Conservation (phyloP, 768 basidiomycete genomes). For the Tulasnella sp. region DNA sequence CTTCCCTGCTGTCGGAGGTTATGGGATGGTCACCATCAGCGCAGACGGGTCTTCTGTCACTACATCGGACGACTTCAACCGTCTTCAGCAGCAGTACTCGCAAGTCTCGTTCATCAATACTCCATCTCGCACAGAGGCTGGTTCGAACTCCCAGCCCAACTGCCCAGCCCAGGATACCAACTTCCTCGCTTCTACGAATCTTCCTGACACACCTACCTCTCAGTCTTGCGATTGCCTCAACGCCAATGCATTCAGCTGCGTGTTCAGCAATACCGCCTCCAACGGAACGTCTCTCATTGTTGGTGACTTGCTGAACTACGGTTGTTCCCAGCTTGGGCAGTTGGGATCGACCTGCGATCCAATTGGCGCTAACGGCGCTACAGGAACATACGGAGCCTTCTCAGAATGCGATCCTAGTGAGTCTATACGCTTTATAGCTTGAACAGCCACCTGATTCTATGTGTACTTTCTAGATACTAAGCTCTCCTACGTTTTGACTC, state of each 20-base stretch:
- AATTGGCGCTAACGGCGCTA: conserved; percentile 58
- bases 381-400: conserved; percentile 63
- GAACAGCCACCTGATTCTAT: background rate
- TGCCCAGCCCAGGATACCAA: conserved; percentile 50
- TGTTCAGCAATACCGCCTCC: conserved; percentile 48
- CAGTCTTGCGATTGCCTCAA: conserved; percentile 67
- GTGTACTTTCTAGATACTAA: conserved; percentile 42
- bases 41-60: conserved; percentile 52
- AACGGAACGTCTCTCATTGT: conserved; percentile 44
- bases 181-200: conserved; percentile 49
- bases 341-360: conserved; percentile 48
- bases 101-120: conserved; percentile 41
- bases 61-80: conserved; percentile 51
- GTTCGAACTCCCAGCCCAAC: conserved; percentile 34
- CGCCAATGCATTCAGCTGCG: conserved; percentile 49
- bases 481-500: conserved; percentile 70
- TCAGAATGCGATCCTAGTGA: conserved; percentile 70
- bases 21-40: conserved; percentile 74
- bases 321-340: conserved; percentile 54
- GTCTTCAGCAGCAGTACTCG: conserved; percentile 49
- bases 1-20: conserved; percentile 73
- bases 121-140: conserved; percentile 46
- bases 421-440: conserved; percentile 20
- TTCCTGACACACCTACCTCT: conserved; percentile 78
- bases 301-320: conserved; percentile 49